Evolutionary conservation across 371 early-diverging fungal species (phyloP), one percentile per base, ranked within the genome.

Genomic region (Mucor mucedo): DNA sequence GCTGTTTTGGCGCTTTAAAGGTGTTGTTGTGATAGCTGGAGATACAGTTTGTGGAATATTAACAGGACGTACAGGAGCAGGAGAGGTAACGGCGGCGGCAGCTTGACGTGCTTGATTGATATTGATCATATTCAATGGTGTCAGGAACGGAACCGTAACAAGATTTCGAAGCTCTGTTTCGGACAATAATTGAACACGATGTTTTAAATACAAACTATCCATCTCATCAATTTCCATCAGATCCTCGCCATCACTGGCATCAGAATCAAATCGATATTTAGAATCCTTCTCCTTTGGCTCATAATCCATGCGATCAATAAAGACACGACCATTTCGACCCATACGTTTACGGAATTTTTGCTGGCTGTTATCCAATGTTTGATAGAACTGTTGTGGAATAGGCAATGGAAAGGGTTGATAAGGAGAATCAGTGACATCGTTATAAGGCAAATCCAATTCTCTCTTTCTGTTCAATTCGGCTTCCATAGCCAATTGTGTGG

Each of bases 321-420:
- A 79, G 0, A 84, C 68, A 58, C 87, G 83, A 16, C 88, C 87
- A 52, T 83, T 83, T 54, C 87, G 81, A 21, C 88, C 88, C 57
- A 84, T 60, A 52, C 88, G 80, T 58, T 77, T 84, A 35, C 88
- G 74, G 65, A 73, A 84, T 28, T 59, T 63, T 0, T 49, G 73
- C 1, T 32, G 68, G 42, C 21, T 60, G 57, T 52, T 63, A 9
- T 13, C 27, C 5, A 75, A 35, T 1, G 68, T 52, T 50, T 69
- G 74, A 58, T 48, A 78, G 61, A 71, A 75, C 52, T 78, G 77
- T 45, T 78, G 57, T 41, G 82, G 69, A 29, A 79, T 53, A 40
- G 82, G 21, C 11, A 69, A 55, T 7, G 78, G 72, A 58, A 84
- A 83, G 2, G 80, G 82, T 52, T 84, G 80, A 66, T 76, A 83